phyloP scores from a whole-genome alignment of 202 grass and related monocot genomes.

The Digitaria exilis region DNA sequence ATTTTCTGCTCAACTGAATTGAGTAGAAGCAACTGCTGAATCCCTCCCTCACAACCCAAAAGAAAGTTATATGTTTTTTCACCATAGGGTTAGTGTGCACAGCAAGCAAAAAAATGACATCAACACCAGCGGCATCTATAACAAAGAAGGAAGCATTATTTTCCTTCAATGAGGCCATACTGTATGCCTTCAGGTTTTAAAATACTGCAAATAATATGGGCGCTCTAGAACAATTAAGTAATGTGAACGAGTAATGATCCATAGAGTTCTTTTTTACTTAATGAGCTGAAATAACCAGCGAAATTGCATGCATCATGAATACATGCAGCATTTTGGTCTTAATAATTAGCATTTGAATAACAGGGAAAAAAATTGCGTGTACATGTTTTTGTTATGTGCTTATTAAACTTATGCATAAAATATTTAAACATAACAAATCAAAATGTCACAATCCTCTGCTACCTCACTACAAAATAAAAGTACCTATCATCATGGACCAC shows the following conservation, averaged over 20 bases:
- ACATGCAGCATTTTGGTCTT: background rate
- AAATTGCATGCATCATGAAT: background rate
- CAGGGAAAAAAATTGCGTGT: background rate
- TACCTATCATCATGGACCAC: background rate
- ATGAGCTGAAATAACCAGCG: background rate
- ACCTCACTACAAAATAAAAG: background rate
- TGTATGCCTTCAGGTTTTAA: background rate
- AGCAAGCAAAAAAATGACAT: background rate
- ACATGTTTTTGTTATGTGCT: background rate
- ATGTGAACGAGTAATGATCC: background rate
- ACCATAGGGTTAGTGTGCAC: background rate
- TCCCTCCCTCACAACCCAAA: background rate
- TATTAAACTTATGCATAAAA: background rate
- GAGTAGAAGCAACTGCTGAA: background rate
- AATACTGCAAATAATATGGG: background rate
- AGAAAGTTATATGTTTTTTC: background rate
- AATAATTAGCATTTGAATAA: background rate
- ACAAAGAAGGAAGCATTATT: background rate
- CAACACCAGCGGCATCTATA: background rate
- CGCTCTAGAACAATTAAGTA: background rate
- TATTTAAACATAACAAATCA: background rate
- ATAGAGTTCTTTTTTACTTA: background rate
- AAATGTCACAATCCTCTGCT: background rate
- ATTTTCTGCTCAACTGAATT: background rate
- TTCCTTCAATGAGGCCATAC: background rate